Conservation (phyloP, 2,329 filamentous ascomycete species). For the Torrubiella hemipterigena region DNA sequence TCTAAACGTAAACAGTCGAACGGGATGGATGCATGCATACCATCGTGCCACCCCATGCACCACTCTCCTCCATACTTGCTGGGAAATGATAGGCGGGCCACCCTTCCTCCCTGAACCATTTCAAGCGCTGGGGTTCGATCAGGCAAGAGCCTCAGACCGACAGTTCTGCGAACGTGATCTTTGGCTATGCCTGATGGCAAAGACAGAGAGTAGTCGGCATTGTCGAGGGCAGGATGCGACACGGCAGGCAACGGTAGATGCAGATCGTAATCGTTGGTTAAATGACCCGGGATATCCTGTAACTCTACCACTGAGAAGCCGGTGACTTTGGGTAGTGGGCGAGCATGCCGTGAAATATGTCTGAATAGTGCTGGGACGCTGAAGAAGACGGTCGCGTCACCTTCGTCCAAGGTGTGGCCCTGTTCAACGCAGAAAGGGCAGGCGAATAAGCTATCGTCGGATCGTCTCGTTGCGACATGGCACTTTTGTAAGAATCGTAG, state of each 20-base stretch:
- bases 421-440: constrained; percentile 41
- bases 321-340: constrained; percentile 35
- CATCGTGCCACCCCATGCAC: constrained; percentile 46
- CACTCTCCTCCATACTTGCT: constrained; percentile 41
- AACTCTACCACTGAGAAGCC: constrained; percentile 37
- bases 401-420: constrained; percentile 37
- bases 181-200: constrained; percentile 32
- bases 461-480: constrained; percentile 34
- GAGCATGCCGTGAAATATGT: constrained; percentile 40
- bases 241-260: constrained; percentile 30
- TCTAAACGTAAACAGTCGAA: constrained; percentile 35
- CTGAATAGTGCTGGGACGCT: constrained; percentile 37
- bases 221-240: constrained; percentile 28
- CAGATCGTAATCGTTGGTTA: constrained; percentile 40
- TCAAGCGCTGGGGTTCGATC: constrained; percentile 34
- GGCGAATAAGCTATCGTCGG: constrained; percentile 41
- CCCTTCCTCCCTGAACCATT: constrained; percentile 32
- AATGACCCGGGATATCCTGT: constrained; percentile 22
- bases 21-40: constrained; percentile 35
- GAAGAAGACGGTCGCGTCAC: constrained; percentile 46
- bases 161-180: constrained; percentile 33
- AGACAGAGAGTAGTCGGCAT: constrained; percentile 23
- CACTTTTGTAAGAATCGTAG: constrained; percentile 44
- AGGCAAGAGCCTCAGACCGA: constrained; percentile 31
- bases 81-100: constrained; percentile 40